These are phyloP conservation scores for Candida patagonica DNA, from an alignment of 805 yeast species.

Conservation along the genomic window DNA sequence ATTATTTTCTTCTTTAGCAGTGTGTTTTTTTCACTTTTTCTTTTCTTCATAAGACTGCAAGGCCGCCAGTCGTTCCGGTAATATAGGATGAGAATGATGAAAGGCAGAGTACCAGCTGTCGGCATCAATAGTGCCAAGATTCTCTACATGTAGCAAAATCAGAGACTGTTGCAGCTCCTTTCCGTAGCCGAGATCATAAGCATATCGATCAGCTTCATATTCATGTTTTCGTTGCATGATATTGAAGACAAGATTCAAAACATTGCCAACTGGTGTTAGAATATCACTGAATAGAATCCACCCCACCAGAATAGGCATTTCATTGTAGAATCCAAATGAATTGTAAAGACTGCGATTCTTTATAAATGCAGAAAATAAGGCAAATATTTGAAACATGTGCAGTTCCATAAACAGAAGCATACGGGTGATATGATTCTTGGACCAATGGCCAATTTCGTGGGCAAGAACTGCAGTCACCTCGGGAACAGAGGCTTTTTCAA, in stretches of 20 bases:
- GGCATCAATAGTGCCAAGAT: constrained; percentile 77
- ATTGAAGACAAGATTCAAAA: constrained; percentile 57
- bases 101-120: constrained; percentile 86
- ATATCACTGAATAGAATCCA: constrained; percentile 71
- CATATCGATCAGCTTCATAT: constrained; percentile 87
- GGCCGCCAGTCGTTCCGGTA: constrained; percentile 80
- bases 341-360: constrained; percentile 68
- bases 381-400: constrained; percentile 56
- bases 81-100: constrained; percentile 84
- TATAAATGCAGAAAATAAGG: constrained; percentile 70
- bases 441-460: constrained; percentile 99
- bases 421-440: constrained; percentile 75
- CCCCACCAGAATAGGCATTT: constrained; percentile 72
- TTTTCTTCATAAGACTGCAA: constrained; percentile 30
- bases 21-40: constrained; percentile 6
- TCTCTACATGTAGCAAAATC: constrained; percentile 67
- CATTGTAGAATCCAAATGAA: constrained; percentile 63
- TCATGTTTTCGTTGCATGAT: constrained; percentile 76
- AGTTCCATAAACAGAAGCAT: constrained; percentile 56
- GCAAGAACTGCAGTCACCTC: constrained; percentile 93
- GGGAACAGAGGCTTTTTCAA: constrained; percentile 61
- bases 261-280: constrained; percentile 66
- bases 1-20: background rate
- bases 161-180: constrained; percentile 61
- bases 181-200: constrained; percentile 64